Percentiles rank a stretch among this genome's conserved stretches.
These are phyloP conservation scores for Aspergillus sp. DNA, from an alignment of 2,329 filamentous ascomycete species.

Conservation along the genomic window DNA sequence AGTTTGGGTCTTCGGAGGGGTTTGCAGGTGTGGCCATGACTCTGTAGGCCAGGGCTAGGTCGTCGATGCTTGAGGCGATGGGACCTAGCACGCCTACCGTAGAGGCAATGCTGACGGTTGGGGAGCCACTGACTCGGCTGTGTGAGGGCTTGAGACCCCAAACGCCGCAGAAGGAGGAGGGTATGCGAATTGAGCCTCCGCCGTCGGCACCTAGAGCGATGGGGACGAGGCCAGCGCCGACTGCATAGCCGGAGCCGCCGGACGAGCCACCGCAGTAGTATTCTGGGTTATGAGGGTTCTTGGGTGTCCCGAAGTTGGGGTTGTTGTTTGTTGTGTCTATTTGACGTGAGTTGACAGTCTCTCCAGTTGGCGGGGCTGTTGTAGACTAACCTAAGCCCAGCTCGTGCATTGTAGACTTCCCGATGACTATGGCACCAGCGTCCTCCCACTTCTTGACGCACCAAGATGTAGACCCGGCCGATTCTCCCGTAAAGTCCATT, in stretches of 20 bases:
- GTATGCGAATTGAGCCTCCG: constrained; percentile 73
- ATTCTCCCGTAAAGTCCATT: constrained; percentile 54
- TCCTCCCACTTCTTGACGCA: constrained; percentile 70
- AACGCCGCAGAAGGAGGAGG: constrained; percentile 72
- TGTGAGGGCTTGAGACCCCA: constrained; percentile 81
- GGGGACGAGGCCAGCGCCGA: constrained; percentile 71
- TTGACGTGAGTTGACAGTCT: neutral
- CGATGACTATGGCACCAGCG: constrained; percentile 72
- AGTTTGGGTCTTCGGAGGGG: constrained; percentile 51
- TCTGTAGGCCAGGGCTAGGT: constrained; percentile 80
- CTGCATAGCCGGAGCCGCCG: constrained; percentile 70
- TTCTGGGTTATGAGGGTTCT: constrained; percentile 71
- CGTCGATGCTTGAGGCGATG: constrained; percentile 71
- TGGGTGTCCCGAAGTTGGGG: constrained; percentile 68
- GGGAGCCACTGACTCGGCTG: constrained; percentile 62
- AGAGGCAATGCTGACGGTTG: constrained; percentile 58
- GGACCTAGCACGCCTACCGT: constrained; percentile 71
- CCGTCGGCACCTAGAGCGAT: constrained; percentile 71
- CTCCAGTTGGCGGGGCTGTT: neutral
- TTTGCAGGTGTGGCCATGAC: constrained; percentile 73
- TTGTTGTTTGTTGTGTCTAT: constrained; percentile 84
- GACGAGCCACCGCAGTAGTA: constrained; percentile 84
- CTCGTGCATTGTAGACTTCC: constrained; percentile 79
- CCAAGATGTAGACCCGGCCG: constrained; percentile 61
- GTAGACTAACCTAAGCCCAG: constrained; percentile 61